Evolutionary conservation across 805 yeast species (phyloP).

Genomic region (Brettanomyces nanus): DNA sequence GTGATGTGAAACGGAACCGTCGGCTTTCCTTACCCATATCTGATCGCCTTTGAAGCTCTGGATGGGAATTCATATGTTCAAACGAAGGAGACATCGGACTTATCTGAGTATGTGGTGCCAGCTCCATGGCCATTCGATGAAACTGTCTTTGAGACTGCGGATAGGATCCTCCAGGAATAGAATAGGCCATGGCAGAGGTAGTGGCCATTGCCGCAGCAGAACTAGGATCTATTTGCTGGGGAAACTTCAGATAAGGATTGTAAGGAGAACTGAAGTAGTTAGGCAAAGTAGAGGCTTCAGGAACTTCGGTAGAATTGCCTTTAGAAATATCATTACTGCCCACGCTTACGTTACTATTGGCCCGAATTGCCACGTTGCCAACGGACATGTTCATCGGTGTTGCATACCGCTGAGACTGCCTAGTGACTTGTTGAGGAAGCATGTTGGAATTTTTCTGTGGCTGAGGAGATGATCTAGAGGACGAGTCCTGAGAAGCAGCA

Average conservation of each 20-base stretch:
- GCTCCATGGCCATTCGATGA: conserved; percentile 14
- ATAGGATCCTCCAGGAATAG: background rate
- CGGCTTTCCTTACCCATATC: background rate
- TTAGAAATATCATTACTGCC: no score
- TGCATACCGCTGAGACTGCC: background rate
- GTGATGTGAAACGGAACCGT: no score
- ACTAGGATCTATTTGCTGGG: conserved; percentile 1
- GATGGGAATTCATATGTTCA: background rate
- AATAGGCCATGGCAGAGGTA: background rate
- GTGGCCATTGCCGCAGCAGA: conserved; percentile 5
- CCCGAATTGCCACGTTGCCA: no score
- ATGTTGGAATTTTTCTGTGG: no score
- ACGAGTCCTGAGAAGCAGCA: background rate
- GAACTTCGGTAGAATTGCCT: no score
- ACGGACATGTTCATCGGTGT: background rate
- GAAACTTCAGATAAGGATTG: conserved; percentile 11
- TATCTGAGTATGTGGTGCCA: no score
- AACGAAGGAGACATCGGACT: no score
- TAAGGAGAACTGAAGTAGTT: no score
- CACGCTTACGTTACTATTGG: no score
- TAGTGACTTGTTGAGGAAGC: background rate
- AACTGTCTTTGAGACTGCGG: conserved; percentile 18
- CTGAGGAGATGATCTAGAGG: background rate
- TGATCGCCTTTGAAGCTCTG: background rate
- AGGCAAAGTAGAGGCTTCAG: no score